These are phyloP conservation scores for Colletotrichum tropicale DNA, from an alignment of 2,329 filamentous ascomycete species.

Conservation along the genomic window DNA sequence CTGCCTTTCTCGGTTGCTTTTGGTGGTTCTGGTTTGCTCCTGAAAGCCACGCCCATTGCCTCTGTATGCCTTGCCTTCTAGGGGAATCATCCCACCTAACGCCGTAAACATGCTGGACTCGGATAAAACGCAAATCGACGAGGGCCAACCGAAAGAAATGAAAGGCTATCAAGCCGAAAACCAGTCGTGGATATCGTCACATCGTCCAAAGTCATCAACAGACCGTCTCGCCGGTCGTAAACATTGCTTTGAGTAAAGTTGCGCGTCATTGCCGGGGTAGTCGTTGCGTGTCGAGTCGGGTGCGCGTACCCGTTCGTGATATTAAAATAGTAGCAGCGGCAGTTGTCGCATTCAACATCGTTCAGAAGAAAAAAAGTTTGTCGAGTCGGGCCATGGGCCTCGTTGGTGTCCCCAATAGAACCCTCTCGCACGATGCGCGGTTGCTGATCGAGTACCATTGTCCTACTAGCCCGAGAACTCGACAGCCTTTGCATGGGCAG, in stretches of 20 bases:
- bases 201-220: slow-evolving; percentile 20
- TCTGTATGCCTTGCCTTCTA: slow-evolving; percentile 4
- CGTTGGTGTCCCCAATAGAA: not conserved
- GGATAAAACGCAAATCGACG: slow-evolving; percentile 4
- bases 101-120: slow-evolving; percentile 19
- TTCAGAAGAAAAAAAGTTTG: not conserved
- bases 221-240: slow-evolving; percentile 8
- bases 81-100: slow-evolving; percentile 16
- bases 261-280: not conserved
- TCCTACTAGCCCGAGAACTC: slow-evolving; percentile 20
- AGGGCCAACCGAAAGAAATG: slow-evolving; percentile 10
- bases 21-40: slow-evolving; percentile 8
- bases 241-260: slow-evolving; percentile 5
- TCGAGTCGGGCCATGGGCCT: not conserved
- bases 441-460: slow-evolving; percentile 8
- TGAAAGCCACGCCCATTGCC: not conserved
- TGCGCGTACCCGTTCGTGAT: not conserved
- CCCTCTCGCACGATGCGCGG: not conserved
- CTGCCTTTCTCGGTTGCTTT: slow-evolving; percentile 6
- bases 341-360: not conserved
- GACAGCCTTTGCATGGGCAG: slow-evolving; percentile 9
- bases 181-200: slow-evolving; percentile 22
- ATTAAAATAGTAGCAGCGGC: not conserved
- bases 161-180: slow-evolving; percentile 7
- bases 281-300: not conserved